phyloP scores from a whole-genome alignment of 164 flowering plant species.

The Nelumbo lutea region DNA sequence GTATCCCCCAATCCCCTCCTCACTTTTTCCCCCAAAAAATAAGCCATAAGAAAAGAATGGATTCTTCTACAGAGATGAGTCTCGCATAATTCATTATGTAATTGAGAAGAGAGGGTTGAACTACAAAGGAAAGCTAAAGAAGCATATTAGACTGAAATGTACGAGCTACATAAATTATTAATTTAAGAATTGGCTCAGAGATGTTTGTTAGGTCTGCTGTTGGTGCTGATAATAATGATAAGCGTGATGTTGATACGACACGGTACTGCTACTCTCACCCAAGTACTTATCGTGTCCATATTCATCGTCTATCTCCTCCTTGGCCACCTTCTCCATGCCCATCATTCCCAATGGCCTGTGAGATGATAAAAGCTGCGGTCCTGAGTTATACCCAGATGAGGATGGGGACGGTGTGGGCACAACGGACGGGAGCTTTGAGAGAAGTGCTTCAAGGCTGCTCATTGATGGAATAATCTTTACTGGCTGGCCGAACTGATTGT shows the following conservation, averaged over 20 bases:
- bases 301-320: conserved; percentile 48
- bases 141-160: too few relatives aligned
- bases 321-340: conserved; percentile 33
- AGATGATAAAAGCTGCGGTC: conserved; percentile 15
- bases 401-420: conserved; percentile 43
- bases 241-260: not conserved
- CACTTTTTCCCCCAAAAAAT: too few relatives aligned
- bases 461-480: conserved; percentile 79
- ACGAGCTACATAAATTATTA: too few relatives aligned
- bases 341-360: conserved; percentile 32
- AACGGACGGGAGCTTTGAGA: conserved; percentile 91
- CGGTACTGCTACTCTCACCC: not conserved
- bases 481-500: conserved; percentile 38
- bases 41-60: too few relatives aligned
- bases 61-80: too few relatives aligned
- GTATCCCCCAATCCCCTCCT: too few relatives aligned
- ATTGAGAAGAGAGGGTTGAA: too few relatives aligned
- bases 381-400: conserved; percentile 19
- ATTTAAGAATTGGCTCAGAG: not conserved
- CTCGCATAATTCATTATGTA: too few relatives aligned
- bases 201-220: not conserved
- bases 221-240: not conserved
- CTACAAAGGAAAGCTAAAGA: too few relatives aligned
- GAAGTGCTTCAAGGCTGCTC: conserved; percentile 95
- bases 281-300: conserved; percentile 22